Evolutionary conservation across 2,329 filamentous ascomycete species (phyloP), one percentile per base, ranked within the genome.

Genomic region (Sphaceloma murrayae): DNA sequence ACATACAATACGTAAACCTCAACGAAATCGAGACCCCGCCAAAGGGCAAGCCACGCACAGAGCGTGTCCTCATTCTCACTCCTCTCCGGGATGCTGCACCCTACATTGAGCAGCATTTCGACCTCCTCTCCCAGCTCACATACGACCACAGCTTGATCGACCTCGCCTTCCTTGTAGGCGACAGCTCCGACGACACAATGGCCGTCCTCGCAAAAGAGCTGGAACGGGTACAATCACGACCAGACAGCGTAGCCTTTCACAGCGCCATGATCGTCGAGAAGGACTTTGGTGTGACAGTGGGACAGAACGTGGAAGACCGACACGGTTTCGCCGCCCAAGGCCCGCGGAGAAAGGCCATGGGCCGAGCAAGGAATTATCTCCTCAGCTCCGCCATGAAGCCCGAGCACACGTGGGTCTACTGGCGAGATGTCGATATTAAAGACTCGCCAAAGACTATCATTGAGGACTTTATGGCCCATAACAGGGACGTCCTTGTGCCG

Each of bases 331-430:
- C 78, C 47, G 87, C 85, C 2, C 91, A 98, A 60, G 91, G 81
- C 1, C 88, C 89, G 4, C 78, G 91, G 51, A 79, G 91, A 52
- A 96, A 89, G 67, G 78, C 82, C 26, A 88, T 98, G 76, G 91
- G 83, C 34, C 79, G 75, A 53, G 91, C 91, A 19, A 78, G 91
- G 54, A 98, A 98, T 63, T 98, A 94, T 63, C 72, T 98, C 14
- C 75, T 98, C 2, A 77, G 79, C 22, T 73, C 85, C 0, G 82
- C 91, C 2, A 61, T 98, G 56, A 94, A 93, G 68, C 79, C 87
- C 0, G 87, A 96, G 49, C 91, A 98, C 61, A 89, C 87, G 6
- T 98, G 91, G 91, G 88, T 96, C 6, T 96, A 95, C 64, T 98
- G 91, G 91, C 78, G 91, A 48, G 91, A 98, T 62, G 88, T 94